phyloP scores from a whole-genome alignment of 768 basidiomycete genomes.

The Xerocomellus chrysenteron region DNA sequence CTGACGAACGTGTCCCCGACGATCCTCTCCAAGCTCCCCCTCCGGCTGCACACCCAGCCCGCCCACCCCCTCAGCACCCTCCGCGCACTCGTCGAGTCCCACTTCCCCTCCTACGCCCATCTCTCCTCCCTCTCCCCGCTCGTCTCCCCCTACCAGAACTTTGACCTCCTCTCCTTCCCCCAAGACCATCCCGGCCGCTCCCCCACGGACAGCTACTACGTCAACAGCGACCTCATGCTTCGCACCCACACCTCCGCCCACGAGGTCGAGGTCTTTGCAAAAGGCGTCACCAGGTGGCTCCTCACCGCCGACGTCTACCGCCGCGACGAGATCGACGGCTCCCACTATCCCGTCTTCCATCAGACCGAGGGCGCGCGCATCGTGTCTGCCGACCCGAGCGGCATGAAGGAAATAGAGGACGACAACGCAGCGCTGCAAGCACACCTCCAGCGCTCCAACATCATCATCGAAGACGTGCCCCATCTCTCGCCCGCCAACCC shows the following conservation, averaged over 20 bases:
- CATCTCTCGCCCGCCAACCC: constrained; percentile 76
- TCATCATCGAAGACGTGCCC: constrained; percentile 85
- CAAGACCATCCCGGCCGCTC: constrained; percentile 90
- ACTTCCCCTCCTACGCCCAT: constrained; percentile 74
- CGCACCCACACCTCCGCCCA: constrained; percentile 99
- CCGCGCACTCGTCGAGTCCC: constrained; percentile 77
- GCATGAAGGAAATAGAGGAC: constrained; percentile 61
- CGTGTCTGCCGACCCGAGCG: constrained; percentile 57
- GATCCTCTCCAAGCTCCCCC: constrained; percentile 77
- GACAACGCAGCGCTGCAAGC: constrained; percentile 66
- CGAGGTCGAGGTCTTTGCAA: constrained; percentile 86
- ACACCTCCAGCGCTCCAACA: constrained; percentile 67
- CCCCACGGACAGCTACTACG: constrained; percentile 91
- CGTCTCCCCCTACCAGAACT: constrained; percentile 89
- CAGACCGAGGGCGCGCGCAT: constrained; percentile 95
- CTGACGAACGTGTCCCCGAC: constrained; percentile 84
- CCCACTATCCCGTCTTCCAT: constrained; percentile 98
- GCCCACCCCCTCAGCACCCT: constrained; percentile 87
- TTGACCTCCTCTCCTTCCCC: constrained; percentile 95
- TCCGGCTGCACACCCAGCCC: constrained; percentile 71
- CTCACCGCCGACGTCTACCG: constrained; percentile 96
- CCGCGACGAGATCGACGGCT: constrained; percentile 95
- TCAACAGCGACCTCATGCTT: constrained; percentile 88
- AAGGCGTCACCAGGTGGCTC: constrained; percentile 80
- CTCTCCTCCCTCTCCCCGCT: constrained; percentile 81